These are phyloP conservation scores for Serendipita sp. DNA, from an alignment of 768 basidiomycete species.

Conservation along the genomic window DNA sequence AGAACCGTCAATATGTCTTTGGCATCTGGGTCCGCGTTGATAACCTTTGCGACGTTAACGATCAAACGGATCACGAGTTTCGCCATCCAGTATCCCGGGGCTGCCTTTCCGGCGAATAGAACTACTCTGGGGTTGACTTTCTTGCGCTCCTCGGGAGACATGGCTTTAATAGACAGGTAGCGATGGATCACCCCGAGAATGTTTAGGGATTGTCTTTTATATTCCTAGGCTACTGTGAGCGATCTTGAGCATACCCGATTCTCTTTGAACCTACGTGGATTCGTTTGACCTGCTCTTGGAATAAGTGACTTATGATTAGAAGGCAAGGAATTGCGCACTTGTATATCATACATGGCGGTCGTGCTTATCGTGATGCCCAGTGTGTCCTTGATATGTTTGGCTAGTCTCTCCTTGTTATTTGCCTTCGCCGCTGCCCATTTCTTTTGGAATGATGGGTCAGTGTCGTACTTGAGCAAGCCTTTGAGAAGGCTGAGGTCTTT, in stretches of 20 bases:
- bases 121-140: conserved; percentile 73
- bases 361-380: conserved; percentile 60
- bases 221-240: conserved; percentile 55
- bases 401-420: conserved; percentile 80
- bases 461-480: conserved; percentile 53
- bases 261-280: neutral
- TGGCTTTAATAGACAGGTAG: conserved; percentile 64
- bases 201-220: conserved; percentile 83
- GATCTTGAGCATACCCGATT: conserved; percentile 18
- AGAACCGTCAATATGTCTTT: conserved; percentile 73
- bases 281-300: conserved; percentile 1
- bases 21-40: conserved; percentile 70
- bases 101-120: conserved; percentile 98
- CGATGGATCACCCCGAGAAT: conserved; percentile 81
- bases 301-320: neutral
- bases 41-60: conserved; percentile 68
- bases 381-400: conserved; percentile 53
- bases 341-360: conserved; percentile 77
- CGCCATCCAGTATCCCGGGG: conserved; percentile 46
- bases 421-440: conserved; percentile 79
- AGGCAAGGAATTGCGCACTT: conserved; percentile 46
- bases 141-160: conserved; percentile 65
- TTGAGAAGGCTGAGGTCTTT: conserved; percentile 69
- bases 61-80: conserved; percentile 77
- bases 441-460: conserved; percentile 58